phyloP scores from a whole-genome alignment of 2,329 filamentous ascomycete species.

The Diaporthe citrichinensis region DNA sequence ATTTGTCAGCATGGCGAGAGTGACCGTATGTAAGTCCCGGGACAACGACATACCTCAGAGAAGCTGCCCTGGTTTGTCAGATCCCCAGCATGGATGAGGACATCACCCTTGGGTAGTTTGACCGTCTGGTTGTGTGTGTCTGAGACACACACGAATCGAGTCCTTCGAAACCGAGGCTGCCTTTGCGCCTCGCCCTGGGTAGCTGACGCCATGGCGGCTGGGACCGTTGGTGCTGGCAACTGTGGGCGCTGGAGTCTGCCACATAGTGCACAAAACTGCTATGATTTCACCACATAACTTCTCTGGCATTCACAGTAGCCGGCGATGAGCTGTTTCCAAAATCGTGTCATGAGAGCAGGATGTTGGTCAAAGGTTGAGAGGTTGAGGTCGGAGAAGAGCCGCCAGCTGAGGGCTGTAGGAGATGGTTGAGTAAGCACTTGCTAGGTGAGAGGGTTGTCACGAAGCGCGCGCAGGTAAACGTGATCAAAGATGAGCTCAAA shows the following conservation, averaged over 20 bases:
- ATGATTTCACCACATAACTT: not conserved
- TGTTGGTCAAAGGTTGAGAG: not conserved
- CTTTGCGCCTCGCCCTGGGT: not conserved
- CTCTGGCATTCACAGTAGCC: constrained; percentile 10
- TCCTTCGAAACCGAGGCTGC: constrained; percentile 56
- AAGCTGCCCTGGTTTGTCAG: constrained; percentile 80
- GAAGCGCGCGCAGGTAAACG: too few relatives aligned
- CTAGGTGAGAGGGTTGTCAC: not conserved
- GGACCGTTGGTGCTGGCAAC: not conserved
- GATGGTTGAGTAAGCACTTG: not conserved
- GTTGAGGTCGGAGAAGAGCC: not conserved
- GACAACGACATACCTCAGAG: constrained; percentile 58
- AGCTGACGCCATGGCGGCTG: constrained; percentile 25
- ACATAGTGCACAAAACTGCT: constrained; percentile 23
- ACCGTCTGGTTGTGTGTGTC: constrained; percentile 80
- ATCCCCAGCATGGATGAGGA: constrained; percentile 83
- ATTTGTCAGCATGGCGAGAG: not conserved
- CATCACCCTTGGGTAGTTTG: constrained; percentile 78
- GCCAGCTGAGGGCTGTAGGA: not conserved
- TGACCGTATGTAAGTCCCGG: not conserved
- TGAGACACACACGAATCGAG: constrained; percentile 81
- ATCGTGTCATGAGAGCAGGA: constrained; percentile 2
- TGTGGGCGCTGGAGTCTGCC: not conserved
- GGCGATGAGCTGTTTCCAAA: not conserved
- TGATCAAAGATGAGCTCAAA: not conserved